Percentiles rank a stretch among this genome's conserved stretches.
Conservation (phyloP, 2,329 filamentous ascomycete species). For the Claviceps pazoutovae region DNA sequence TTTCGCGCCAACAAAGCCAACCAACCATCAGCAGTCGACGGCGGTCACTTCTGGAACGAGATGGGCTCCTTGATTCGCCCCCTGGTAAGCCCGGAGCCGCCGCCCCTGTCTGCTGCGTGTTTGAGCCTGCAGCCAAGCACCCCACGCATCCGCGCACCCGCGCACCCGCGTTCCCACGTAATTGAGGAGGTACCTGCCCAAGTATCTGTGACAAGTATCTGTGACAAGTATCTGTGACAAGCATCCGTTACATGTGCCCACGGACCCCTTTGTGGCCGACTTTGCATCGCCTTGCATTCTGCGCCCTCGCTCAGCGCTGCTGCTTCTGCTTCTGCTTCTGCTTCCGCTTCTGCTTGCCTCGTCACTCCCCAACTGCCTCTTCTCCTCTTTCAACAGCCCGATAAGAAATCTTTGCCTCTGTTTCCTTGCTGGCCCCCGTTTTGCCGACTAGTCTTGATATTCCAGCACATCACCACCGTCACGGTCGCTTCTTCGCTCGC, state of each 20-base stretch:
- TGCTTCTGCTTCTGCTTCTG: no score
- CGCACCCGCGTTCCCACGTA: neutral
- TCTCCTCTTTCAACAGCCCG: neutral
- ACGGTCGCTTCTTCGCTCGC: neutral
- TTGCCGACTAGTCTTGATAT: neutral
- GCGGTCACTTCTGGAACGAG: conserved; percentile 4
- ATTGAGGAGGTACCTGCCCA: neutral
- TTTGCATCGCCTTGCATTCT: conserved; percentile 6
- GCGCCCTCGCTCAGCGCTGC: neutral
- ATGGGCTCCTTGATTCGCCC: conserved; percentile 4
- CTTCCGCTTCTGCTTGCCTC: neutral
- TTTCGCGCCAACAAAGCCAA: conserved; percentile 3
- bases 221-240: neutral
- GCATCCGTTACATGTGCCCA: no score
- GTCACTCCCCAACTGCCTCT: neutral
- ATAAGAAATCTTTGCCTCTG: neutral
- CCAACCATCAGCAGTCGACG: neutral
- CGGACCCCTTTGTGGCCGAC: conserved; percentile 3
- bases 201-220: no score
- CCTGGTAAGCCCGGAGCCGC: conserved; percentile 1
- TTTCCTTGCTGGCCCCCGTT: neutral
- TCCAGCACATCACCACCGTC: neutral
- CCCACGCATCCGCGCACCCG: neutral
- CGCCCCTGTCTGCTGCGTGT: conserved; percentile 5
- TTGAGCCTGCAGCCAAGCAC: conserved; percentile 1